Percentiles rank a stretch among this genome's conserved stretches.
phyloP scores from a whole-genome alignment of 1,284 basidiomycete genomes.

The Xerocomus amazonicus region DNA sequence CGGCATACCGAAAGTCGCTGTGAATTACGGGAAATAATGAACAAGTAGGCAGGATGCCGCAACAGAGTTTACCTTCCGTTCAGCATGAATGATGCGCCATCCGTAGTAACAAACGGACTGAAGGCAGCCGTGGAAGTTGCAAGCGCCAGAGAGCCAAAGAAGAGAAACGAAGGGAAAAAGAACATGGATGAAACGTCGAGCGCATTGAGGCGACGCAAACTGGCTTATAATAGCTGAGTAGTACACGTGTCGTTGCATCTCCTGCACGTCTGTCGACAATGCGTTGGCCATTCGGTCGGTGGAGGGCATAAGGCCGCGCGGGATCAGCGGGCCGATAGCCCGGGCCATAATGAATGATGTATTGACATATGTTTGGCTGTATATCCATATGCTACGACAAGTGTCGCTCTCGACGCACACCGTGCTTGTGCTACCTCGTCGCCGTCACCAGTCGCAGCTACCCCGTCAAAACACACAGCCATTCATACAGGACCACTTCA shows the following conservation, averaged over 20 bases:
- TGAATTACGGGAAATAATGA: slow-evolving; percentile 1
- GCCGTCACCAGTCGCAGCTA: slow-evolving; percentile 17
- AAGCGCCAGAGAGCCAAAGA: slow-evolving; percentile 17
- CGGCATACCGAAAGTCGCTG: slow-evolving; percentile 54
- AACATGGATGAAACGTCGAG: slow-evolving; percentile 19
- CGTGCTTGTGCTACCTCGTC: neutral
- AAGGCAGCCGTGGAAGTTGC: slow-evolving; percentile 12
- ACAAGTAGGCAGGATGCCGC: neutral
- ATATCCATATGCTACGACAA: slow-evolving; percentile 10
- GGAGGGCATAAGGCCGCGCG: neutral
- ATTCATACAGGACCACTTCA: slow-evolving; percentile 37
- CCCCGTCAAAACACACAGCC: slow-evolving; percentile 6
- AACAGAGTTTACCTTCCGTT: slow-evolving; percentile 44
- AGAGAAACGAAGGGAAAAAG: slow-evolving; percentile 8
- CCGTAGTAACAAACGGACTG: slow-evolving; percentile 40
- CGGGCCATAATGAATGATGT: neutral
- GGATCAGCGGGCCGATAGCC: neutral
- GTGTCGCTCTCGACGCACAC: slow-evolving; percentile 3
- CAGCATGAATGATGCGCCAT: slow-evolving; percentile 44
- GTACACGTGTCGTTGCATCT: slow-evolving; percentile 8
- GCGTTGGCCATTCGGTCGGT: too few species aligned
- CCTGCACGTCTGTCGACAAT: too few species aligned
- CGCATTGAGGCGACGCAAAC: neutral
- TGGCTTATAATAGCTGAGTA: slow-evolving; percentile 20
- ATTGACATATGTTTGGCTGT: neutral